phyloP scores from a whole-genome alignment of 805 yeast genomes.

The Isabelozyma pseudorhagii region DNA sequence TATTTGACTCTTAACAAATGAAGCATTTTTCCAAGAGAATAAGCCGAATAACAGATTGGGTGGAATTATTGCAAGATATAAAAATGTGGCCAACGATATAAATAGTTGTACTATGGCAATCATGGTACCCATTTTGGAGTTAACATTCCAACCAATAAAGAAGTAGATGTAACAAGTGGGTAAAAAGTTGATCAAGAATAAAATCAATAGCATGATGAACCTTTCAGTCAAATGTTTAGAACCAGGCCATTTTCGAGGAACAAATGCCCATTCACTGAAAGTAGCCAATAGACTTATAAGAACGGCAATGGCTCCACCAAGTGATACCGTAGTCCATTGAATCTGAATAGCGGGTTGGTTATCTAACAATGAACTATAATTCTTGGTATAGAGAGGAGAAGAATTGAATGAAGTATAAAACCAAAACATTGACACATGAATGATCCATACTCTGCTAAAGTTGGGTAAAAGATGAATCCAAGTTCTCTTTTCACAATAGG shows the following conservation, averaged over 20 bases:
- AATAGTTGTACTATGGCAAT: constrained; percentile 24
- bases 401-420: constrained; percentile 50
- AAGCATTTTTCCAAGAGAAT: constrained; percentile 2
- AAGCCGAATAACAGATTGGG: constrained; percentile 18
- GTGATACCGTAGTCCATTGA: constrained; percentile 39
- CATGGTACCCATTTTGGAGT: constrained; percentile 18
- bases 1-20: constrained; percentile 5
- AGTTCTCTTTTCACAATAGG: constrained; percentile 45
- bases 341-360: constrained; percentile 46
- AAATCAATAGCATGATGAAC: constrained; percentile 10
- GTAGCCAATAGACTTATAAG: constrained; percentile 22
- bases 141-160: constrained; percentile 19
- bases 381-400: constrained; percentile 45
- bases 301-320: constrained; percentile 46
- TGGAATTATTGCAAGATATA: constrained; percentile 26
- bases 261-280: constrained; percentile 20
- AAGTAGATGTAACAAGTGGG: constrained; percentile 29
- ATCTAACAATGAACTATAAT: constrained; percentile 37
- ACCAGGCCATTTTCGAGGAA: constrained; percentile 24
- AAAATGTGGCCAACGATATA: constrained; percentile 23
- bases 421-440: constrained; percentile 51
- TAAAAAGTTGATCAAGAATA: constrained; percentile 16
- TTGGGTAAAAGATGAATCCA: constrained; percentile 51
- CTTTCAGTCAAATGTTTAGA: constrained; percentile 11
- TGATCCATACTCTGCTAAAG: constrained; percentile 52